Percentiles rank a stretch among this genome's conserved stretches.
Evolutionary conservation across 768 basidiomycete genomes (phyloP).

Genomic region (Infundibulicybe gibba): DNA sequence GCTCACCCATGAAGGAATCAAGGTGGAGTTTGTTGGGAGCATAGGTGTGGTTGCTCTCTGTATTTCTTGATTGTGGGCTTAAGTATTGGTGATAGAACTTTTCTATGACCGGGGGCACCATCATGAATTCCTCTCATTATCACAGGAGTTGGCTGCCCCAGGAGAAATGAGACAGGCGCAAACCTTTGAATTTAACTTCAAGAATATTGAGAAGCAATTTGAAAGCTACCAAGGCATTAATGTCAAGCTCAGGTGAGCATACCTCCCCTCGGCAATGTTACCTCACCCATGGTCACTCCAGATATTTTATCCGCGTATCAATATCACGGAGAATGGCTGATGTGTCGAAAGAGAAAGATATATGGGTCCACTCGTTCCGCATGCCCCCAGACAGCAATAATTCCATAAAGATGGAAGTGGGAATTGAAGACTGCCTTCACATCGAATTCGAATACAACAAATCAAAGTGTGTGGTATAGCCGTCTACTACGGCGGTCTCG

Average conservation of each 20-base stretch:
- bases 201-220: constrained; percentile 99
- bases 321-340: constrained; percentile 92
- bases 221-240: constrained; percentile 98
- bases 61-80: constrained; percentile 1
- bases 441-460: constrained; percentile 99
- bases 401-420: constrained; percentile 99
- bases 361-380: constrained; percentile 98
- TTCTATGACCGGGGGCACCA: constrained; percentile 99
- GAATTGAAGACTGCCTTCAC: constrained; percentile 97
- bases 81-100: constrained; percentile 47
- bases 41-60: constrained; percentile 60
- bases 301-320: constrained; percentile 90
- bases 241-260: constrained; percentile 85
- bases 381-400: constrained; percentile 99
- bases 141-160: constrained; percentile 93
- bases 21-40: constrained; percentile 95
- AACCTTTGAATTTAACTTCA: constrained; percentile 95
- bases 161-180: constrained; percentile 97
- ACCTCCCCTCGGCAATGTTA: neutral
- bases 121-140: constrained; percentile 94
- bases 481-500: neutral
- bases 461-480: constrained; percentile 70
- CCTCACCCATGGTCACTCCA: constrained; percentile 24
- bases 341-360: constrained; percentile 86
- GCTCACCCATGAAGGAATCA: constrained; percentile 92